These are phyloP conservation scores for Didymellaceae sp. DNA, from an alignment of 2,329 filamentous ascomycete genomes.

Conservation along the genomic window DNA sequence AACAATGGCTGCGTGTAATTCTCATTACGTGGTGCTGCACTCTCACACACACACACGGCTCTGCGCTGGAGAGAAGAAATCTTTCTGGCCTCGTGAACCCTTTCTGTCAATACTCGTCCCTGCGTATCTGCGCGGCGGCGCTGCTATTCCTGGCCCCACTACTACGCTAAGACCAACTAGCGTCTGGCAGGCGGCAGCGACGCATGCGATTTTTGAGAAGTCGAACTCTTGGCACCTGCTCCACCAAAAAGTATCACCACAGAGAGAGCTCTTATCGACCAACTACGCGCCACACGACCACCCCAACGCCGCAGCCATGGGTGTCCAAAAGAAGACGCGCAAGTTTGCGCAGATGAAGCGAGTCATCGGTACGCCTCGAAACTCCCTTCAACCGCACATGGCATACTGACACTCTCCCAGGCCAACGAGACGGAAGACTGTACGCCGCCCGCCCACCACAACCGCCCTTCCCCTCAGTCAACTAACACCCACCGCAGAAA, in stretches of 20 bases:
- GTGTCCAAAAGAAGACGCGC: constrained; percentile 85
- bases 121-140: constrained; percentile 11
- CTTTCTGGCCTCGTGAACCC: constrained; percentile 9
- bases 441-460: constrained; percentile 30
- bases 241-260: constrained; percentile 22
- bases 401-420: constrained; percentile 19
- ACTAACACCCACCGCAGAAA: constrained; percentile 54
- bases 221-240: constrained; percentile 18
- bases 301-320: constrained; percentile 65
- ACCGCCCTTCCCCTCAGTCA: constrained; percentile 10
- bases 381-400: neutral
- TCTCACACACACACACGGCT: neutral
- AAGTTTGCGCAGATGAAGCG: constrained; percentile 88
- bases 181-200: neutral
- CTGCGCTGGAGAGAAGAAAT: constrained; percentile 1
- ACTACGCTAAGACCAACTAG: neutral
- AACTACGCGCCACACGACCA: constrained; percentile 13
- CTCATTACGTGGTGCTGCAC: neutral
- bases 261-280: constrained; percentile 8
- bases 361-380: constrained; percentile 68
- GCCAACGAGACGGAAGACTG: constrained; percentile 76
- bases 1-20: neutral
- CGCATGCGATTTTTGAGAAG: constrained; percentile 8
- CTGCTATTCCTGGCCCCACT: constrained; percentile 17
- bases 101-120: constrained; percentile 15